Evolutionary conservation across 805 yeast genomes (phyloP).

Genomic region (Phaffomyces thermotolerans): DNA sequence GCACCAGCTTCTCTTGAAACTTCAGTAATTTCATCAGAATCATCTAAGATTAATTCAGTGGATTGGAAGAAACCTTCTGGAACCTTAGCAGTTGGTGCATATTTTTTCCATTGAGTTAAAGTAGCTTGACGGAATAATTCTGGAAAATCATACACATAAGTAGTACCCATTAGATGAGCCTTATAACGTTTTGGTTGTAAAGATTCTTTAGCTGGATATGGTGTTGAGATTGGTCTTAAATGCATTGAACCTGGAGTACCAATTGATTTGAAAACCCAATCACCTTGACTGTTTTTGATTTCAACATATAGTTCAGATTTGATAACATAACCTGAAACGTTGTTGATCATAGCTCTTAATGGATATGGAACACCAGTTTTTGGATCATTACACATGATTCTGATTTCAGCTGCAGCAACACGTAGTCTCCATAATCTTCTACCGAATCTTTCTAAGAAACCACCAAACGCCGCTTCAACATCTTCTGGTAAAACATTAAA

Average conservation of each 20-base stretch:
- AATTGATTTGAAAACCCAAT: constrained; percentile 94
- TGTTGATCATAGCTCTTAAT: constrained; percentile 91
- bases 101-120: constrained; percentile 73
- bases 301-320: constrained; percentile 93
- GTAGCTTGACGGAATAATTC: constrained; percentile 94
- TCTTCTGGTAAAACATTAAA: constrained; percentile 92
- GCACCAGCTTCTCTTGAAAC: constrained; percentile 96
- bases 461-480: constrained; percentile 96
- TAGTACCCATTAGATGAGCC: constrained; percentile 97
- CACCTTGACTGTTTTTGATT: constrained; percentile 85
- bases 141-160: constrained; percentile 98
- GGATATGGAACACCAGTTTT: constrained; percentile 87
- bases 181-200: constrained; percentile 97
- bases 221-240: constrained; percentile 89
- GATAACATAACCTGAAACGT: constrained; percentile 95
- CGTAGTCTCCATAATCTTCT: constrained; percentile 94
- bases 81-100: constrained; percentile 45
- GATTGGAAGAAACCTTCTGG: constrained; percentile 76
- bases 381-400: constrained; percentile 91
- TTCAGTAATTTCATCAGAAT: constrained; percentile 70
- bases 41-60: constrained; percentile 80
- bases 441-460: constrained; percentile 95
- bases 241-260: constrained; percentile 97
- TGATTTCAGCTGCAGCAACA: constrained; percentile 94
- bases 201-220: constrained; percentile 96